Base-by-base conservation (phyloP, 306 rosid genomes). In the Citrullus amarus region DNA sequence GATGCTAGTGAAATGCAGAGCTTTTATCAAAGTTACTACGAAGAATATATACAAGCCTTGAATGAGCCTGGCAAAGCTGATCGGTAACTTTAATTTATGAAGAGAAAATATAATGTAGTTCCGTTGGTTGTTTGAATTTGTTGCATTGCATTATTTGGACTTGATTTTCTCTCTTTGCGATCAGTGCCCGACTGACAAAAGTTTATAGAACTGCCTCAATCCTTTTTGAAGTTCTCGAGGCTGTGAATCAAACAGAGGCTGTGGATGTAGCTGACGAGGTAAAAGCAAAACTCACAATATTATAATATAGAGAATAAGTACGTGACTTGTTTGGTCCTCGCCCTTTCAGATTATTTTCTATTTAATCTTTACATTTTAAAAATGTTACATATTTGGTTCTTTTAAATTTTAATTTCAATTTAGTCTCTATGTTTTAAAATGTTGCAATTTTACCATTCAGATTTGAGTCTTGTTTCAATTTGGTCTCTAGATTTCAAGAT, bases 1-100 rank as follows among this genome's bases (percentile, higher is more conserved):
- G 98, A 94, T 84, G 97, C 97, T 70, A 94, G 98, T 36, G 97
- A 89, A 90, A 94, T 94, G 96, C 96, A 92, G 85, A 85, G 77
- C 50, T 94, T 92, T 86, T 94, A 94, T 85, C 90, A 79, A 82
- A 86, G 90, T 57, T 94, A 94, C 88, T 90, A 92, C 81, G 82
- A 74, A 82, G 86, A 94, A 79, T 94, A 94, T 77, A 94, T 94
- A 79, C 81, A 92, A 84, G 98, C 97, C 8, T 81, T 90, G 85
- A 86, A 70, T 77, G 91, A 90, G 50, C 91, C 93, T 75, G 92
- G 87, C 69, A 94, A 92, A 85, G 87, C 88, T 77, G 98, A 94
- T 75, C 96, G 98, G 98, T 94, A 74, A 90, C 80, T 80, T 82
- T 65, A 69, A 58, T 32, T 32, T 32, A 2, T 32, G 36, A 32